Conservation (phyloP, 805 yeast genomes). For the Jamesozyma jinghongensis region DNA sequence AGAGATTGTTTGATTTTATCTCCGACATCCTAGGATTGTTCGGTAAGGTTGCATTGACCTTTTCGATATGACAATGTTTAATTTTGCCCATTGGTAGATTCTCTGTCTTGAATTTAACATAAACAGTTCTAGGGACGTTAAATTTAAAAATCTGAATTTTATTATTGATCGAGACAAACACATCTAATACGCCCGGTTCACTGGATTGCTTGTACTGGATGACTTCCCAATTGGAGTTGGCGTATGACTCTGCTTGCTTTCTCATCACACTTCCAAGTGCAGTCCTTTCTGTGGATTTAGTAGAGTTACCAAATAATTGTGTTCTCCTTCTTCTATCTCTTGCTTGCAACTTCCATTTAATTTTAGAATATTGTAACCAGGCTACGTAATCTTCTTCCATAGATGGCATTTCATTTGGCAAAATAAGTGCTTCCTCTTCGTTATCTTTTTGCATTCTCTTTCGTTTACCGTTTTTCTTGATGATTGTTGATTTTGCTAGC, state of each 20-base stretch:
- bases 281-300: constrained; percentile 44
- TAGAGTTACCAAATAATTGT: constrained; percentile 65
- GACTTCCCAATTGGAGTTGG: constrained; percentile 78
- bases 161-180: constrained; percentile 56
- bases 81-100: constrained; percentile 34
- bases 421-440: constrained; percentile 38
- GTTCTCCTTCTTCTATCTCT: constrained; percentile 62
- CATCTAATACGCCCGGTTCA: constrained; percentile 69
- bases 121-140: constrained; percentile 66
- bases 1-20: constrained; percentile 39
- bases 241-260: constrained; percentile 69
- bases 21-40: constrained; percentile 44
- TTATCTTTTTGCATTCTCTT: constrained; percentile 30
- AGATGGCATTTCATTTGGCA: constrained; percentile 45
- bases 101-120: constrained; percentile 51
- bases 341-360: constrained; percentile 80
- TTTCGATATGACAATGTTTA: constrained; percentile 47
- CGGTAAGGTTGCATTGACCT: constrained; percentile 57
- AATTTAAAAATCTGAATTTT: constrained; percentile 66
- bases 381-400: constrained; percentile 58
- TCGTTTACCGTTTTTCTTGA: constrained; percentile 26
- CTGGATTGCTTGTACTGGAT: constrained; percentile 56
- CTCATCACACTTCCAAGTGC: constrained; percentile 62
- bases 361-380: constrained; percentile 66
- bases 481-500: constrained; percentile 33